A percentile compares a stretch with the other conserved stretches of the same genome.
These are phyloP conservation scores for Vitis labrusca DNA, from an alignment of 164 flowering plant species.

Conservation along the genomic window DNA sequence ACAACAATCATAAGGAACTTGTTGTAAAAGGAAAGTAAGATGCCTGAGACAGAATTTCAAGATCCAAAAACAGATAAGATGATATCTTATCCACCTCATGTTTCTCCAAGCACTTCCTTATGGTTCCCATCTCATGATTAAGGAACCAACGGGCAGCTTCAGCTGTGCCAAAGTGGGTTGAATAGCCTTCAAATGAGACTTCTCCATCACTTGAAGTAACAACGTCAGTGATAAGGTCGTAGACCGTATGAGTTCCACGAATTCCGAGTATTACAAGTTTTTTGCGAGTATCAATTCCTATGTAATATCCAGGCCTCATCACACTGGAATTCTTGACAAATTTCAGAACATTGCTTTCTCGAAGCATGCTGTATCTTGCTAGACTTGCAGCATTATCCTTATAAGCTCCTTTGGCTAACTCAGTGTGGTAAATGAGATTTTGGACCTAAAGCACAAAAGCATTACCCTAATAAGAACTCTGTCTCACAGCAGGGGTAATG, in stretches of 20 bases:
- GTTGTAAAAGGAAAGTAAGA: not conserved
- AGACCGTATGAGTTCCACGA: slow-evolving; percentile 89
- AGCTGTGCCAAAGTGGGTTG: slow-evolving; percentile 91
- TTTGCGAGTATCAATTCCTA: slow-evolving; percentile 71
- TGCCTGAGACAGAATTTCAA: not conserved
- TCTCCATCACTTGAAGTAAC: slow-evolving; percentile 74
- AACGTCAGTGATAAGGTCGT: slow-evolving; percentile 85
- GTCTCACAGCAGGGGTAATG: not conserved
- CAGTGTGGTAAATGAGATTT: slow-evolving; percentile 82
- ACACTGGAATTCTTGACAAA: slow-evolving; percentile 71
- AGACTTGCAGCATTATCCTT: slow-evolving; percentile 56
- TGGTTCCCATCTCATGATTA: slow-evolving; percentile 67
- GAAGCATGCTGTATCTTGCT: slow-evolving; percentile 81
- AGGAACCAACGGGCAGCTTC: slow-evolving; percentile 99
- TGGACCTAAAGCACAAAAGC: slow-evolving; percentile 54
- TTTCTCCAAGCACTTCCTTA: slow-evolving; percentile 69
- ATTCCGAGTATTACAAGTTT: slow-evolving; percentile 84
- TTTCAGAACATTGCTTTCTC: slow-evolving; percentile 71
- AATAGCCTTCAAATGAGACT: slow-evolving; percentile 80
- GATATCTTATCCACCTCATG: slow-evolving; percentile 52
- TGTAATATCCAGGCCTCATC: slow-evolving; percentile 94
- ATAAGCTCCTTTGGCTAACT: slow-evolving; percentile 82
- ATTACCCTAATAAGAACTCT: slow-evolving; percentile 3
- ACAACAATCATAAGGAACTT: slow-evolving; percentile 1
- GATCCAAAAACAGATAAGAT: not conserved